These are phyloP conservation scores for Trichoderma gamsii DNA, from an alignment of 495 filamentous ascomycete genomes.

Conservation along the genomic window DNA sequence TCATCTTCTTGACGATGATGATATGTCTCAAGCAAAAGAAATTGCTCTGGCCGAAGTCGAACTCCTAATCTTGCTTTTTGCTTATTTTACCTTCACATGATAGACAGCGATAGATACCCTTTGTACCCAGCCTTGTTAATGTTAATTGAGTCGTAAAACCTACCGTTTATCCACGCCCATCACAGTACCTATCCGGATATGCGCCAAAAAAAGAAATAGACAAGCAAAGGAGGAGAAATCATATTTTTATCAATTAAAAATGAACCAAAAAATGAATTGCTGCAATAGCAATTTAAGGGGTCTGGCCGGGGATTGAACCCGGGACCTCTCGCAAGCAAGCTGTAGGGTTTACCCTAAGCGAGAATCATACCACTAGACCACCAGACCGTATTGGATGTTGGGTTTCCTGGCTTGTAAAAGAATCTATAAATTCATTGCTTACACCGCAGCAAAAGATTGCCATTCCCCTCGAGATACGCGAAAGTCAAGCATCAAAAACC, in stretches of 20 bases:
- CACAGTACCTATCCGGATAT: too few species aligned
- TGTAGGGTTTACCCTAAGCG: slow-evolving; percentile 4
- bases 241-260: neutral
- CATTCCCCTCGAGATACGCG: too few species aligned
- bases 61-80: neutral
- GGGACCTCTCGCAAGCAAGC: slow-evolving; percentile 8
- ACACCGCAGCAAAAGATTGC: neutral
- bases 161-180: too few species aligned
- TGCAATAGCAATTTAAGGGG: neutral
- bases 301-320: slow-evolving; percentile 9
- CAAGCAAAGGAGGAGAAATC: too few species aligned
- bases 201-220: too few species aligned
- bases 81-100: neutral
- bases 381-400: slow-evolving; percentile 1
- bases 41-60: slow-evolving; percentile 31
- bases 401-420: neutral
- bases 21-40: slow-evolving; percentile 53
- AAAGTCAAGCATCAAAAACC: too few species aligned
- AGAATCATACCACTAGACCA: slow-evolving; percentile 10
- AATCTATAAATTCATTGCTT: too few species aligned
- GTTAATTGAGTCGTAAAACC: too few species aligned
- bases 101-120: too few species aligned
- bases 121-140: too few species aligned
- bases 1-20: slow-evolving; percentile 62
- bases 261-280: neutral